Evolutionary conservation across 225 moss, liverwort and hornwort species (phyloP), one percentile per base, ranked within the genome.

Genomic region (Takakia lepidozioides): DNA sequence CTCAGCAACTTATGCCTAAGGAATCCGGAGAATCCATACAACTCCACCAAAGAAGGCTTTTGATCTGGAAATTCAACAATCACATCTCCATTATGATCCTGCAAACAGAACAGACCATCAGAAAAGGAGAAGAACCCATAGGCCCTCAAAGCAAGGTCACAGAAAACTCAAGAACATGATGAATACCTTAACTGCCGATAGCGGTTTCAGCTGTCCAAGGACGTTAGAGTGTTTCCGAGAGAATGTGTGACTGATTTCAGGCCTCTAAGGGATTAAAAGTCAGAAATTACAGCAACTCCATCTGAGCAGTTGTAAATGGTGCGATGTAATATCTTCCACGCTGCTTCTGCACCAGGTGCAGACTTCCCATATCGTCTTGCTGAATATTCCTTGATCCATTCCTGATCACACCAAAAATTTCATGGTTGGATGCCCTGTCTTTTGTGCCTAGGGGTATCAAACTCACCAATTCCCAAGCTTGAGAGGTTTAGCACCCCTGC

Each of bases 61-160:
- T 41, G 46, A 71, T 93, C 86, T 48, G 88, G 93, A 43, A 88
- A 88, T 54, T 88, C 86, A 25, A 88, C 93, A 24, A 88, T 76
- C 13, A 88, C 72, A 58, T 93, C 93, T 62, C 93, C 93, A 70
- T 93, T 93, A 59, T 93, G 88, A 60, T 93, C 83, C 88, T 93
- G 85, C 16, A 58, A 19, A 41, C 38, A 27, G 25, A 15, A 13
- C 9, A 6, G 43, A 47, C 4, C 48, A 7, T 35, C 23, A 45
- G 29, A 16, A 17, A 13, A 9, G 29, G 38, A 15, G 28, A 26
- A 11, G 18, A 26, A 7, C 19, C 18, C 8, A 15, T 42, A n/a
- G n/a, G n/a, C n/a, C n/a, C n/a, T n/a, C n/a, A n/a, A n/a, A n/a
- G n/a, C n/a, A n/a, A n/a, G n/a, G n/a, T n/a, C n/a, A n/a, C n/a